phyloP scores from a whole-genome alignment of 805 yeast genomes.

The Saccharomycopsis amapae region DNA sequence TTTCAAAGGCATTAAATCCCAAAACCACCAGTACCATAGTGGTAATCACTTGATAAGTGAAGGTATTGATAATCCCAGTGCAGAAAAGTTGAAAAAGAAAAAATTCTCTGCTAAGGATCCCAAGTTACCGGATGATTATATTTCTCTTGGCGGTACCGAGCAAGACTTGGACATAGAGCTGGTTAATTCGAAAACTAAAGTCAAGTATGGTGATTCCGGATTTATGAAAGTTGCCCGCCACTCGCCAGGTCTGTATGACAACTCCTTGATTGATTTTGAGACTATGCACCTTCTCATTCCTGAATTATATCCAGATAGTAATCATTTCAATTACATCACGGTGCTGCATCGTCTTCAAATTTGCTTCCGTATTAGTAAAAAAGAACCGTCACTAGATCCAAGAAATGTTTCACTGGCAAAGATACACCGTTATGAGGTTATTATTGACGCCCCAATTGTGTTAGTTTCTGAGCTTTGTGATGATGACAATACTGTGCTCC shows the following conservation, averaged over 20 bases:
- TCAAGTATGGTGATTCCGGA: conserved; percentile 12
- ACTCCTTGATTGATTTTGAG: conserved; percentile 6
- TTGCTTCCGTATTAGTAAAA: conserved; percentile 59
- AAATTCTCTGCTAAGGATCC: background rate
- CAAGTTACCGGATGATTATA: conserved; percentile 17
- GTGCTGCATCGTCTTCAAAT: conserved; percentile 65
- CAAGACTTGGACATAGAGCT: conserved; percentile 8
- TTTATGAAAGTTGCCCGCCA: conserved; percentile 5
- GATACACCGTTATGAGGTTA: conserved; percentile 71
- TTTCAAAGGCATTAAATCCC: conserved; percentile 18
- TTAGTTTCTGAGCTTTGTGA: conserved; percentile 40
- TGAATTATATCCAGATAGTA: conserved; percentile 51
- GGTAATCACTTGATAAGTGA: conserved; percentile 1
- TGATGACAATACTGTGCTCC: conserved; percentile 33
- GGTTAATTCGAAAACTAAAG: conserved; percentile 6
- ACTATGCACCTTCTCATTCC: conserved; percentile 9
- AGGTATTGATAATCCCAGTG: background rate
- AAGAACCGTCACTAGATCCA: conserved; percentile 31
- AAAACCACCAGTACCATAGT: conserved; percentile 3
- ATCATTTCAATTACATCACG: conserved; percentile 54
- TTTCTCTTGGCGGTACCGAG: background rate
- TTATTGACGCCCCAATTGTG: conserved; percentile 69
- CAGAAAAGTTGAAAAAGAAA: background rate
- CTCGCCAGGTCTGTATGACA: conserved; percentile 1
- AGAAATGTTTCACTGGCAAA: conserved; percentile 24